Percentiles rank a stretch among this genome's conserved stretches.
These are phyloP conservation scores for Exophiala sp. DNA, from an alignment of 2,329 filamentous ascomycete genomes.

Conservation along the genomic window DNA sequence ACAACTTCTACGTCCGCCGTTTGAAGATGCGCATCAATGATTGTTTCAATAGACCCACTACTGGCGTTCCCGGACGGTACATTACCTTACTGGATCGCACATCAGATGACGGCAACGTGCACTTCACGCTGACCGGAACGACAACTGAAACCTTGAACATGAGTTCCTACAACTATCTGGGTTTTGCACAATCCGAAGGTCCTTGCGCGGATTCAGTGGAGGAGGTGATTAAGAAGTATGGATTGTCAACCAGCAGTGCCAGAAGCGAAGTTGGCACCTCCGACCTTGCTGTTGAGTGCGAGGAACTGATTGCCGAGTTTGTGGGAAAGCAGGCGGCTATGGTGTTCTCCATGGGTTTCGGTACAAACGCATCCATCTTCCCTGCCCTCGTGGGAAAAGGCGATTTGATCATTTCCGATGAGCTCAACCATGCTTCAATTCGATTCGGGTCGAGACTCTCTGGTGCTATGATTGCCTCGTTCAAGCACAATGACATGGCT, in stretches of 20 bases:
- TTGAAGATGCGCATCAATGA: slow-evolving; percentile 94
- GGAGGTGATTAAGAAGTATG: slow-evolving; percentile 75
- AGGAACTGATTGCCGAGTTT: slow-evolving; percentile 81
- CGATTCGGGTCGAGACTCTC: slow-evolving; percentile 90
- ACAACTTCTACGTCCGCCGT: slow-evolving; percentile 93
- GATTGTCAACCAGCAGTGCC: slow-evolving; percentile 74
- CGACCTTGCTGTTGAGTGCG: slow-evolving; percentile 82
- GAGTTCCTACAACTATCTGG: slow-evolving; percentile 99
- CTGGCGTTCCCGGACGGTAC: slow-evolving; percentile 87
- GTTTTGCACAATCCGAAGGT: slow-evolving; percentile 94
- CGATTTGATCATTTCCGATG: slow-evolving; percentile 89
- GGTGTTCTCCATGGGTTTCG: slow-evolving; percentile 99
- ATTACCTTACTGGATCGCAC: slow-evolving; percentile 89
- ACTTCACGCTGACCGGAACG: slow-evolving; percentile 83
- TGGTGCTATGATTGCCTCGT: slow-evolving; percentile 88
- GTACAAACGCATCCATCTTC: slow-evolving; percentile 90
- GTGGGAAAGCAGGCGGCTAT: slow-evolving; percentile 91
- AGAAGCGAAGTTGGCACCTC: slow-evolving; percentile 79
- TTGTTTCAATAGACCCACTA: slow-evolving; percentile 87
- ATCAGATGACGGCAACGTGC: slow-evolving; percentile 84
- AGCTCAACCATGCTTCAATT: slow-evolving; percentile 96
- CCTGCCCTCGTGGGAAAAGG: slow-evolving; percentile 88
- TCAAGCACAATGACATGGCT: slow-evolving; percentile 94
- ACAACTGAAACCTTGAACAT: slow-evolving; percentile 93
- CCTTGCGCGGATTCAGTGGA: slow-evolving; percentile 93